A percentile compares a stretch with the other conserved stretches of the same genome.
phyloP scores from a whole-genome alignment of 352 stramenopile species.

The Phytopythium mirpurense region DNA sequence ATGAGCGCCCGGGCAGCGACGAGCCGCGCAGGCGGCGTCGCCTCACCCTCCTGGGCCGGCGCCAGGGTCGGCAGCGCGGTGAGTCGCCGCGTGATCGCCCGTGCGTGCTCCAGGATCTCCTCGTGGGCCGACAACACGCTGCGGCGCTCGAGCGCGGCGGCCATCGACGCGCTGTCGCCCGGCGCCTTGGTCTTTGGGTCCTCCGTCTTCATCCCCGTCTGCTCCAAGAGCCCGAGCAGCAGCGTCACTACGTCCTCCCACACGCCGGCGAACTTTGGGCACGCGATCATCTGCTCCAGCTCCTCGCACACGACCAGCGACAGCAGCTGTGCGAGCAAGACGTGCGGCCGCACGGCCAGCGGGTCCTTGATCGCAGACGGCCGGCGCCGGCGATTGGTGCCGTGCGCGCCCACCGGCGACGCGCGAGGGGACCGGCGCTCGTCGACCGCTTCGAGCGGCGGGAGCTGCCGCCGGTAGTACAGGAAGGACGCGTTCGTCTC shows the following conservation, averaged over 20 bases:
- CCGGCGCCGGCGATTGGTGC: constrained; percentile 24
- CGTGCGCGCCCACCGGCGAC: constrained; percentile 4
- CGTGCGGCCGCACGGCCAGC: constrained; percentile 42
- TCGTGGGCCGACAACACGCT: constrained; percentile 60
- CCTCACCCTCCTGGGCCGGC: neutral
- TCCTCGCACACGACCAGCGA: constrained; percentile 62
- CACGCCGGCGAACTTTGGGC: constrained; percentile 31
- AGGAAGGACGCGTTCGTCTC: constrained; percentile 36
- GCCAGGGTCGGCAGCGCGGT: constrained; percentile 25
- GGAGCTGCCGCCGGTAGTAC: constrained; percentile 53
- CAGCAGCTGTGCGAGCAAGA: constrained; percentile 55
- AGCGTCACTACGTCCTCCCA: constrained; percentile 56
- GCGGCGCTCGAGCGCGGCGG: constrained; percentile 57
- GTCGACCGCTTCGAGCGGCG: constrained; percentile 4
- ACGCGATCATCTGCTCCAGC: constrained; percentile 38
- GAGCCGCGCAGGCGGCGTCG: neutral
- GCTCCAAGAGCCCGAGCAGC: constrained; percentile 44
- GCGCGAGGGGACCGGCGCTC: constrained; percentile 3
- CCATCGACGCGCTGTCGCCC: constrained; percentile 26
- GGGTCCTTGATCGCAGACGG: constrained; percentile 60
- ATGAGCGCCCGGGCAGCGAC: constrained; percentile 28
- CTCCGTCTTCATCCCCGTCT: constrained; percentile 29
- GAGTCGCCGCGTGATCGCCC: constrained; percentile 53
- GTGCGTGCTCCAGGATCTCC: constrained; percentile 68
- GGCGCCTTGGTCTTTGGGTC: constrained; percentile 12